Conservation (phyloP, 345 rosid species). For the Alliaria petiolata region DNA sequence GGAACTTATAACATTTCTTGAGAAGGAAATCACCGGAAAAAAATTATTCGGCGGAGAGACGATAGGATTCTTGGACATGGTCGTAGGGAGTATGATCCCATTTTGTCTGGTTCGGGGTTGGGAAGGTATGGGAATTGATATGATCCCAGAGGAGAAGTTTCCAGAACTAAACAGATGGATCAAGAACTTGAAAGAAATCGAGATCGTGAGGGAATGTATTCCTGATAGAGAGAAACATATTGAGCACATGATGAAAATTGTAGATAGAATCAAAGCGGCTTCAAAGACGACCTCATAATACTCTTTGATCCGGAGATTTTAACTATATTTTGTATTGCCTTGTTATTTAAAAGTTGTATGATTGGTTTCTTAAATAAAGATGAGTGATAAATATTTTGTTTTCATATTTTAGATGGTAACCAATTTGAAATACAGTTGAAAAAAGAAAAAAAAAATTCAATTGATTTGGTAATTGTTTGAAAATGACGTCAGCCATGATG, state of each 20-base stretch:
- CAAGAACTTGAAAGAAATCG: not conserved
- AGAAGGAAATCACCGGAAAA: slow-evolving; percentile 26
- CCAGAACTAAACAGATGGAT: slow-evolving; percentile 8
- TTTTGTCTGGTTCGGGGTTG: slow-evolving; percentile 10
- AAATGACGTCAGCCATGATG: not conserved
- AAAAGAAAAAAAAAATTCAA: too few relatives aligned
- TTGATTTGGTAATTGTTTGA: not conserved
- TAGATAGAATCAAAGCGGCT: not conserved
- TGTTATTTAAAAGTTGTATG: not conserved
- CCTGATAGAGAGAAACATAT: slow-evolving; percentile 20
- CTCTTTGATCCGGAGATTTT: not conserved
- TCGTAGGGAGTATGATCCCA: slow-evolving; percentile 13
- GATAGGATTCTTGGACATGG: slow-evolving; percentile 31
- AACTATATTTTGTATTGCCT: not conserved
- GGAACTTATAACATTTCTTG: slow-evolving; percentile 21
- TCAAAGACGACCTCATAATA: not conserved
- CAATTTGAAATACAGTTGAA: too few relatives aligned
- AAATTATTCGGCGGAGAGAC: slow-evolving; percentile 35
- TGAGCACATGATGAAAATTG: slow-evolving; percentile 8
- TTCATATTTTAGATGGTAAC: not conserved
- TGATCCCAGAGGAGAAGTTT: slow-evolving; percentile 20
- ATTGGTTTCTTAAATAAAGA: not conserved
- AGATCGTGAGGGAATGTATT: slow-evolving; percentile 17
- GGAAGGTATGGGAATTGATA: slow-evolving; percentile 27
- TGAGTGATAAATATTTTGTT: not conserved